These are phyloP conservation scores for Coemansia sp. DNA, from an alignment of 192 early-diverging fungal species.

Conservation along the genomic window DNA sequence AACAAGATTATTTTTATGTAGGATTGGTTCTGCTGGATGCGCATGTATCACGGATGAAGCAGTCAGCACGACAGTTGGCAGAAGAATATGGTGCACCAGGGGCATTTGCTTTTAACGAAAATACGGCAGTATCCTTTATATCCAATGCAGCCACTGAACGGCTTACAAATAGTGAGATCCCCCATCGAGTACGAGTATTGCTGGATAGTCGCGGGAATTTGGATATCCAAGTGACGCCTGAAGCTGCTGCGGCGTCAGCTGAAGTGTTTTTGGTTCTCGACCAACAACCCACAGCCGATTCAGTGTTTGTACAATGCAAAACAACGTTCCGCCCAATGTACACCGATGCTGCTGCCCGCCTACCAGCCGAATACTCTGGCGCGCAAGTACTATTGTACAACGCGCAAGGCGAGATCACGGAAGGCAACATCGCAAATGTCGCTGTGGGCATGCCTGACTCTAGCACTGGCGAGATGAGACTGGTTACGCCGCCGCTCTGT, in stretches of 20 bases:
- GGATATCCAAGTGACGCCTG: slow-evolving; percentile 22
- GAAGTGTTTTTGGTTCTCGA: background rate
- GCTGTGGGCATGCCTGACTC: slow-evolving; percentile 24
- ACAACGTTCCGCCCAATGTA: slow-evolving; percentile 44
- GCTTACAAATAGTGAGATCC: background rate
- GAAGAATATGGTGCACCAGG: background rate
- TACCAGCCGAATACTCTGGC: slow-evolving; percentile 6
- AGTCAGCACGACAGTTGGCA: slow-evolving; percentile 17
- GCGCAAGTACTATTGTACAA: slow-evolving; percentile 46
- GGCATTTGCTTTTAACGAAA: background rate
- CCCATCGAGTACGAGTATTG: slow-evolving; percentile 33
- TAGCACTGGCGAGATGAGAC: slow-evolving; percentile 9
- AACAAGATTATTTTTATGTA: background rate
- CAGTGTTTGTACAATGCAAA: slow-evolving; percentile 43
- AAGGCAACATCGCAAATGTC: slow-evolving; percentile 48
- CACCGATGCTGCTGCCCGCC: slow-evolving; percentile 15
- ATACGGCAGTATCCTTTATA: background rate
- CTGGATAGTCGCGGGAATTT: slow-evolving; percentile 20
- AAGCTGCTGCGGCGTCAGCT: background rate
- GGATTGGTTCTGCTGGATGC: slow-evolving; percentile 22
- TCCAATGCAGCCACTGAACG: background rate
- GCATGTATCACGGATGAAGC: slow-evolving; percentile 36
- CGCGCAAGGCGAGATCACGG: slow-evolving; percentile 21
- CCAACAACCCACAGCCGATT: slow-evolving; percentile 6
- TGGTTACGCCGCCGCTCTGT: slow-evolving; percentile 31